phyloP scores from a whole-genome alignment of 23 red algal genomes.

The Chondrus crispus region DNA sequence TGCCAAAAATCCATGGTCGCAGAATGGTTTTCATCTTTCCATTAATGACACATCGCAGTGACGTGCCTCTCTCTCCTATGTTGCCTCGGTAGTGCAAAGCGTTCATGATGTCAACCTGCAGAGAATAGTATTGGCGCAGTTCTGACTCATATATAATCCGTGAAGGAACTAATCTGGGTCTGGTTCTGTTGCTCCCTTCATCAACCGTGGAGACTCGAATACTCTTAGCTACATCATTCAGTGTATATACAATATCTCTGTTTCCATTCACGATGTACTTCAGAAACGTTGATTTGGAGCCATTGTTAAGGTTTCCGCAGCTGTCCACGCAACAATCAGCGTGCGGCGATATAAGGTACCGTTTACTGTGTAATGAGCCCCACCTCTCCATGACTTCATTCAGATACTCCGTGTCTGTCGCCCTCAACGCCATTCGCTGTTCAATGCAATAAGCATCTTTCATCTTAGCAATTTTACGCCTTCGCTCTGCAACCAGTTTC shows the following conservation, averaged over 20 bases:
- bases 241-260: background rate
- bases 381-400: background rate
- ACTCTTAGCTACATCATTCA: background rate
- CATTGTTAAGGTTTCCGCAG: background rate
- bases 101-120: background rate
- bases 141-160: background rate
- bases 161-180: background rate
- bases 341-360: background rate
- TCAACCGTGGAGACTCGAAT: background rate
- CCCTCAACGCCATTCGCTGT: no score
- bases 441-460: background rate
- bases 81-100: background rate
- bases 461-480: background rate
- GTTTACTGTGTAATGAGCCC: background rate
- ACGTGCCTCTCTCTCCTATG: background rate
- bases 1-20: background rate
- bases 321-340: background rate
- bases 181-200: background rate
- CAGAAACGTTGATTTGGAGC: background rate
- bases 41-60: background rate
- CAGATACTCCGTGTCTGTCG: no score
- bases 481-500: background rate
- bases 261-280: background rate
- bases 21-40: background rate
- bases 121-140: background rate